These are phyloP conservation scores for Sonneratia alba DNA, from an alignment of 345 rosid genomes.

Conservation along the genomic window DNA sequence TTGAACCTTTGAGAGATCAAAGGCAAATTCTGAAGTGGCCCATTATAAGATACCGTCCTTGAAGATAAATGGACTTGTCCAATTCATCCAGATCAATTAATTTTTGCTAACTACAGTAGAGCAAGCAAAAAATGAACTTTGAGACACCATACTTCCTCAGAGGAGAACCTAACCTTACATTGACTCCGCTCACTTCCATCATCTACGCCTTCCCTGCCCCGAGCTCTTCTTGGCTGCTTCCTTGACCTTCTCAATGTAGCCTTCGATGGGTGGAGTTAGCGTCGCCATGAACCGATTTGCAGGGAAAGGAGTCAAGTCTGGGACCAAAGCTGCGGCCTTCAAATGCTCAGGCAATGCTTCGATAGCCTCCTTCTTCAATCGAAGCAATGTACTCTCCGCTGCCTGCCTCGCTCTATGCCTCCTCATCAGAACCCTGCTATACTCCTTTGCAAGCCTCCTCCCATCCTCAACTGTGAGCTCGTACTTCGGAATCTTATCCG, in stretches of 20 bases:
- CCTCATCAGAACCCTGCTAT: conserved; percentile 76
- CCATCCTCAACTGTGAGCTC: conserved; percentile 88
- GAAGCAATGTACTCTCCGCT: conserved; percentile 41
- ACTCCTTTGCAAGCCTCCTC: conserved; percentile 69
- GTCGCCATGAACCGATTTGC: conserved; percentile 70
- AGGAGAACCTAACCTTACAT: conserved; percentile 12
- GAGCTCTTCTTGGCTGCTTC: conserved; percentile 69
- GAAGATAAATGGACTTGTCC: neutral
- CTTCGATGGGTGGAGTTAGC: conserved; percentile 93
- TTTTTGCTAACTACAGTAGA: neutral
- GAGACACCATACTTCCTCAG: neutral
- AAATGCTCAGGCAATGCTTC: conserved; percentile 72
- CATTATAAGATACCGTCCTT: neutral
- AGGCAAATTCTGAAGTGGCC: neutral
- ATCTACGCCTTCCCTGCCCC: conserved; percentile 71
- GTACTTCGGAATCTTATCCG: conserved; percentile 65
- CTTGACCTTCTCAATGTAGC: conserved; percentile 71
- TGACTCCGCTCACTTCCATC: conserved; percentile 9
- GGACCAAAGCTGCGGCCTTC: conserved; percentile 60
- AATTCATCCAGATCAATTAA: neutral
- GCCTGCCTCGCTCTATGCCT: conserved; percentile 66
- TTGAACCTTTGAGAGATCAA: neutral
- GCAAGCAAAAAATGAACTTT: neutral
- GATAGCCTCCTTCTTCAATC: conserved; percentile 56
- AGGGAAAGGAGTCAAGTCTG: conserved; percentile 73